Conservation (phyloP, 108 stramenopile genomes). For the Nitzschia inconspicua region DNA sequence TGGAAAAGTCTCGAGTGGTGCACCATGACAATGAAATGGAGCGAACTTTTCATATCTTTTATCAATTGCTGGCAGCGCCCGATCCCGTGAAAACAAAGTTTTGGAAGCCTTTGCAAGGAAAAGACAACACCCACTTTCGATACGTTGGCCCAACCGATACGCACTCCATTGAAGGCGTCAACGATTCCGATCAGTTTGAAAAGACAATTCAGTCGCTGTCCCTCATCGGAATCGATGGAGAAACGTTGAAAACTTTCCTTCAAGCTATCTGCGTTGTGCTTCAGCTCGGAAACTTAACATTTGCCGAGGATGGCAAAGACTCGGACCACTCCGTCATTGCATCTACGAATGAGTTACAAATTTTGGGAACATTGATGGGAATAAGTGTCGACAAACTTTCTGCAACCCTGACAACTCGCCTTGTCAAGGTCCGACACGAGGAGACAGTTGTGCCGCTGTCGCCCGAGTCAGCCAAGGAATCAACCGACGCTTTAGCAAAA, state of each 20-base stretch:
- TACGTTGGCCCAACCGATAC: constrained; percentile 20
- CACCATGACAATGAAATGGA: constrained; percentile 66
- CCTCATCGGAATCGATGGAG: constrained; percentile 46
- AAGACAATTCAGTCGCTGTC: constrained; percentile 56
- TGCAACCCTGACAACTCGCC: constrained; percentile 54
- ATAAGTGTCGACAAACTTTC: constrained; percentile 41
- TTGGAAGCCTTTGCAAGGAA: not conserved
- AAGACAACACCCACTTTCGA: constrained; percentile 10
- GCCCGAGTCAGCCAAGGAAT: constrained; percentile 48
- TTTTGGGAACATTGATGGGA: constrained; percentile 65
- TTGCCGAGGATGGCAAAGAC: constrained; percentile 23
- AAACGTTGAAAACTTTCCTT: constrained; percentile 37
- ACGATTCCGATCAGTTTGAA: constrained; percentile 33
- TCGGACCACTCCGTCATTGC: constrained; percentile 42
- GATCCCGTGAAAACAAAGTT: constrained; percentile 26
- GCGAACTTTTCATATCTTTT: constrained; percentile 94
- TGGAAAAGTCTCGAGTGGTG: constrained; percentile 92
- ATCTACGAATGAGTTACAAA: constrained; percentile 34
- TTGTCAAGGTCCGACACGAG: constrained; percentile 35
- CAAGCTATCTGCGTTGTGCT: constrained; percentile 65
- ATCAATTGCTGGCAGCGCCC: constrained; percentile 61
- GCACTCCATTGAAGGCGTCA: constrained; percentile 29
- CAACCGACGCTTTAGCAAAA: constrained; percentile 86
- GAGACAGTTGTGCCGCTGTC: constrained; percentile 10
- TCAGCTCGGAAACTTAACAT: constrained; percentile 73